Percentiles rank a stretch among this genome's conserved stretches.
phyloP scores from a whole-genome alignment of 306 rosid species.

The Abrus pulchellus region DNA sequence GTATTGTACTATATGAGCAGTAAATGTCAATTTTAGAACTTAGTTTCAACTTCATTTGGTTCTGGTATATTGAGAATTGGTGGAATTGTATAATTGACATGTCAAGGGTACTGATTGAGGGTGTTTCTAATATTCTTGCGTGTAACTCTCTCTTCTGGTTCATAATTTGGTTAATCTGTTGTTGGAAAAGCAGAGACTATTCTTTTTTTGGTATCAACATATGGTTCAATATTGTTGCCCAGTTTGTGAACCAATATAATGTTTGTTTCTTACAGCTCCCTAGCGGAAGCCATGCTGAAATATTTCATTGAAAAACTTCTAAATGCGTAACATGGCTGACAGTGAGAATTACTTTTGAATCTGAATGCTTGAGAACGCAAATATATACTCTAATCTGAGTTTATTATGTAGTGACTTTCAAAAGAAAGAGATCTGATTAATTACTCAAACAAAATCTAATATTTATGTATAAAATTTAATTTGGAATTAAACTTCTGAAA shows the following conservation, averaged over 20 bases:
- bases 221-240: constrained; percentile 20
- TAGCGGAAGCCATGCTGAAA: constrained; percentile 13
- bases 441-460: background rate
- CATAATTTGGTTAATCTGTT: constrained; percentile 30
- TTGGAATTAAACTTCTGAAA: background rate
- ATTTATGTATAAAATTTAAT: background rate
- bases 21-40: constrained; percentile 43
- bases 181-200: background rate
- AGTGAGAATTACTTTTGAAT: background rate
- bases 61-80: constrained; percentile 22
- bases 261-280: too few species aligned
- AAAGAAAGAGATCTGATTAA: background rate
- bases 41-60: constrained; percentile 44
- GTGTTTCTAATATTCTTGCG: constrained; percentile 7
- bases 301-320: constrained; percentile 6
- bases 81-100: constrained; percentile 28
- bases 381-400: background rate
- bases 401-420: too few species aligned
- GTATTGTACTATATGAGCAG: constrained; percentile 49
- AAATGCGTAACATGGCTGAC: constrained; percentile 7
- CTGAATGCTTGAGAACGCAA: constrained; percentile 2
- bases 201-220: background rate
- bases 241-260: too few species aligned
- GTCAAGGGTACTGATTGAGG: constrained; percentile 17
- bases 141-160: background rate